A percentile compares a stretch with the other conserved stretches of the same genome.
phyloP scores from a whole-genome alignment of 1,139 yeast genomes.

The Candida neerlandica region DNA sequence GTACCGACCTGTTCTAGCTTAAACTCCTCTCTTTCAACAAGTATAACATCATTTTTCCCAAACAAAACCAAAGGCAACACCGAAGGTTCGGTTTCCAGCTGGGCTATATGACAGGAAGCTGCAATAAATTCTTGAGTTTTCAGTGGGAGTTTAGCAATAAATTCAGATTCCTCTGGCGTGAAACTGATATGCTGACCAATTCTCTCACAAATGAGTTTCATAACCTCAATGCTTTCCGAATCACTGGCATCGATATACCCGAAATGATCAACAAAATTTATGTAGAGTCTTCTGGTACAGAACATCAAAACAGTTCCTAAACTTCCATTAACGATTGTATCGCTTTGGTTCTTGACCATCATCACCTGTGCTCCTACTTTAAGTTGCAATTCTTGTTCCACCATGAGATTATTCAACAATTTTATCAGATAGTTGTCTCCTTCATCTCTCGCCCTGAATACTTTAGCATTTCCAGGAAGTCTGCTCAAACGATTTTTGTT shows the following conservation, averaged over 20 bases:
- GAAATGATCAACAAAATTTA: constrained; percentile 29
- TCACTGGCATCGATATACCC: constrained; percentile 25
- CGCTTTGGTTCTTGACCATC: constrained; percentile 50
- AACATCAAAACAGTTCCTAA: constrained; percentile 67
- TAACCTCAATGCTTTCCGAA: constrained; percentile 27
- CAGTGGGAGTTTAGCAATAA: constrained; percentile 25
- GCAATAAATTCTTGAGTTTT: constrained; percentile 29
- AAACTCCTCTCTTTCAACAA: constrained; percentile 78
- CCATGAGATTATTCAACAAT: constrained; percentile 49
- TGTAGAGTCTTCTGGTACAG: constrained; percentile 38
- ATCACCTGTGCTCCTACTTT: constrained; percentile 67
- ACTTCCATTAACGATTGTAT: constrained; percentile 57
- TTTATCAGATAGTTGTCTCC: constrained; percentile 14
- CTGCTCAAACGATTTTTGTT: constrained; percentile 54
- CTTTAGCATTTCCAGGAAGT: constrained; percentile 38
- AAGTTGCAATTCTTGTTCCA: constrained; percentile 44
- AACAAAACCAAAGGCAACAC: constrained; percentile 62
- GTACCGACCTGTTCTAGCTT: constrained; percentile 32
- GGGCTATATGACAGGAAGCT: constrained; percentile 28
- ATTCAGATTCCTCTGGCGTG: constrained; percentile 48
- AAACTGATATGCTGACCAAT: constrained; percentile 27
- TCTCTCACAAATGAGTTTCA: constrained; percentile 28
- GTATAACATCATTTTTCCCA: constrained; percentile 31
- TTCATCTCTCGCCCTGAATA: constrained; percentile 56
- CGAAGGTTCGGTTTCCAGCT: constrained; percentile 24